Percentiles rank a stretch among this genome's conserved stretches.
These are phyloP conservation scores for Trametes punicea DNA, from an alignment of 768 basidiomycete genomes.

Conservation along the genomic window DNA sequence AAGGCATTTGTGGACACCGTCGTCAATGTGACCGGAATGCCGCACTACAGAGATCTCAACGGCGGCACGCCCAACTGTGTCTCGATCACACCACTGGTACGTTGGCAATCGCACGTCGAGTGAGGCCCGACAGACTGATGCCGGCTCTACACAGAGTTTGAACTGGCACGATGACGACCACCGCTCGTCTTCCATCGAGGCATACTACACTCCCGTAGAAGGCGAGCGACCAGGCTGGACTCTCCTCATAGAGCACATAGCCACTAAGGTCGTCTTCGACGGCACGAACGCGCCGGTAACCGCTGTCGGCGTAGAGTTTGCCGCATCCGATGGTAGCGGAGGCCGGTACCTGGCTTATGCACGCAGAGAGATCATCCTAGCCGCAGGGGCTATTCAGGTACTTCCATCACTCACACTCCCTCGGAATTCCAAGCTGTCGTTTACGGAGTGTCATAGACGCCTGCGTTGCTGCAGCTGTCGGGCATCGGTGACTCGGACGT, in stretches of 20 bases:
- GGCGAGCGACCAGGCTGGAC: slow-evolving; percentile 45
- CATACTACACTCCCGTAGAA: slow-evolving; percentile 55
- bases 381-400: slow-evolving; percentile 46
- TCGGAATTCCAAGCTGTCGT: background rate
- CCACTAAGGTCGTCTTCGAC: slow-evolving; percentile 42
- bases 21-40: slow-evolving; percentile 45
- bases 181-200: slow-evolving; percentile 51
- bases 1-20: slow-evolving; percentile 49
- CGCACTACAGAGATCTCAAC: slow-evolving; percentile 47
- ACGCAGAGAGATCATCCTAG: slow-evolving; percentile 48
- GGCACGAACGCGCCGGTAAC: slow-evolving; percentile 34
- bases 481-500: slow-evolving; percentile 51
- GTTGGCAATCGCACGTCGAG: slow-evolving; percentile 9
- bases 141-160: slow-evolving; percentile 30
- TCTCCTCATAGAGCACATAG: slow-evolving; percentile 39
- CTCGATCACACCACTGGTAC: slow-evolving; percentile 49
- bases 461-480: slow-evolving; percentile 49
- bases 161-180: slow-evolving; percentile 35
- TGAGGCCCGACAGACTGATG: background rate
- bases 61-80: slow-evolving; percentile 56
- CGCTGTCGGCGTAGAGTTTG: slow-evolving; percentile 48
- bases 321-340: slow-evolving; percentile 34
- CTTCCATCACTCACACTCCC: background rate
- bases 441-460: slow-evolving; percentile 19
- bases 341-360: slow-evolving; percentile 38